phyloP scores from a whole-genome alignment of 805 yeast genomes.

The Cyberlindnera suaveolens region DNA sequence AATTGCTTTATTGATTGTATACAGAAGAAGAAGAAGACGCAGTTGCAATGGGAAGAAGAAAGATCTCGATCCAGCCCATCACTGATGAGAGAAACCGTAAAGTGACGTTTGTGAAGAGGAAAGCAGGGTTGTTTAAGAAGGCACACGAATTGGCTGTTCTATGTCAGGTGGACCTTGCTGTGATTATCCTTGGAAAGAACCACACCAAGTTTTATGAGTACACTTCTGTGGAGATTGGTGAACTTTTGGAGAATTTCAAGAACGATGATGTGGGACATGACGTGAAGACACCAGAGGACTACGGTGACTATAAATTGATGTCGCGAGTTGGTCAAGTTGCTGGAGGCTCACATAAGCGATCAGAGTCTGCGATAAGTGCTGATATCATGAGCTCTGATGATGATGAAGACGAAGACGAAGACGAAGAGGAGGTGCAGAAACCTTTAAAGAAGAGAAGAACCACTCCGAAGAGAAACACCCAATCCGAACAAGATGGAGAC shows the following conservation, averaged over 20 bases:
- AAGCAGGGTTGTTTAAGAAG: conserved; percentile 83
- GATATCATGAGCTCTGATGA: conserved; percentile 7
- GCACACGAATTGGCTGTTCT: conserved; percentile 65
- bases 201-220: conserved; percentile 77
- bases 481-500: conserved; percentile 4
- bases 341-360: neutral
- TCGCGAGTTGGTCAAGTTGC: conserved; percentile 19
- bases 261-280: conserved; percentile 39
- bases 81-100: conserved; percentile 82
- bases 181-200: conserved; percentile 77
- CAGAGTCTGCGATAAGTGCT: neutral
- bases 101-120: conserved; percentile 87
- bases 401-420: conserved; percentile 16
- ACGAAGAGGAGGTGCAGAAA: conserved; percentile 5
- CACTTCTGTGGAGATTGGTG: conserved; percentile 59
- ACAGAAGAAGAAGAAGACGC: neutral
- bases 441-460: neutral
- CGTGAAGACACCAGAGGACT: conserved; percentile 57
- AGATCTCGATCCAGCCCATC: conserved; percentile 88
- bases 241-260: conserved; percentile 38
- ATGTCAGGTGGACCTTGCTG: conserved; percentile 90
- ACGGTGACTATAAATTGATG: conserved; percentile 43
- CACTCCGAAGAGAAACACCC: neutral
- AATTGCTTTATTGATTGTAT: too few relatives aligned
- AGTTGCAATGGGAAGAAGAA: conserved; percentile 84